A percentile compares a stretch with the other conserved stretches of the same genome.
These are phyloP conservation scores for Elsinoe necatrix DNA, from an alignment of 2,329 filamentous ascomycete species.

Conservation along the genomic window DNA sequence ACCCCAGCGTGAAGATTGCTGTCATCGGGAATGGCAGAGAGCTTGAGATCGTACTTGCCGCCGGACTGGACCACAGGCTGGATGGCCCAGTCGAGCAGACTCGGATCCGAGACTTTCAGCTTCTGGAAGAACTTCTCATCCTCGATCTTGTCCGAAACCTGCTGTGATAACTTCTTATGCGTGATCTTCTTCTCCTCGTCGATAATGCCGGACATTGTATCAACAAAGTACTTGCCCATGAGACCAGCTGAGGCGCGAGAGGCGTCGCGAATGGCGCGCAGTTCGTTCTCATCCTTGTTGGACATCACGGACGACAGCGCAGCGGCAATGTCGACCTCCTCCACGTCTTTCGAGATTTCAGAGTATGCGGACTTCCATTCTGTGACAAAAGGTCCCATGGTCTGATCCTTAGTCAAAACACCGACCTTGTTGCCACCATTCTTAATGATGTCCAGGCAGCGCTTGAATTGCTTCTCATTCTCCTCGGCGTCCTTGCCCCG, in stretches of 20 bases:
- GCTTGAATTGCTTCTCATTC: constrained; percentile 83
- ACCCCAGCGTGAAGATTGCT: constrained; percentile 80
- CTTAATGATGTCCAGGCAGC: constrained; percentile 80
- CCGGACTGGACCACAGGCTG: constrained; percentile 90
- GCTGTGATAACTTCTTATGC: constrained; percentile 75
- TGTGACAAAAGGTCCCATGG: constrained; percentile 81
- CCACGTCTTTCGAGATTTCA: constrained; percentile 72
- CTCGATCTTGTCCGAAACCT: constrained; percentile 84
- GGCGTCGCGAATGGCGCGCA: constrained; percentile 87
- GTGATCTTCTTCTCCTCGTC: constrained; percentile 97
- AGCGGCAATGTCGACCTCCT: constrained; percentile 76
- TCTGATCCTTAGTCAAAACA: constrained; percentile 72
- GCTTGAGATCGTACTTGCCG: constrained; percentile 85
- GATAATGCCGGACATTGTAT: constrained; percentile 93
- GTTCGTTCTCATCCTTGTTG: constrained; percentile 88
- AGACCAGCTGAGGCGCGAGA: constrained; percentile 89
- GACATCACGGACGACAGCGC: constrained; percentile 82
- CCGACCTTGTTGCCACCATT: constrained; percentile 85
- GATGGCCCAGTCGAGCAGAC: constrained; percentile 89
- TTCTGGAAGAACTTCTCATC: constrained; percentile 88
- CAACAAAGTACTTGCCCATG: constrained; percentile 93
- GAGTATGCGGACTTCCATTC: constrained; percentile 86
- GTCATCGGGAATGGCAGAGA: constrained; percentile 68
- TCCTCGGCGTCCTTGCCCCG: constrained; percentile 84
- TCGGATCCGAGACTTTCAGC: constrained; percentile 74